These are phyloP conservation scores for Trichoderma sp. DNA, from an alignment of 2,329 filamentous ascomycete species.

Conservation along the genomic window DNA sequence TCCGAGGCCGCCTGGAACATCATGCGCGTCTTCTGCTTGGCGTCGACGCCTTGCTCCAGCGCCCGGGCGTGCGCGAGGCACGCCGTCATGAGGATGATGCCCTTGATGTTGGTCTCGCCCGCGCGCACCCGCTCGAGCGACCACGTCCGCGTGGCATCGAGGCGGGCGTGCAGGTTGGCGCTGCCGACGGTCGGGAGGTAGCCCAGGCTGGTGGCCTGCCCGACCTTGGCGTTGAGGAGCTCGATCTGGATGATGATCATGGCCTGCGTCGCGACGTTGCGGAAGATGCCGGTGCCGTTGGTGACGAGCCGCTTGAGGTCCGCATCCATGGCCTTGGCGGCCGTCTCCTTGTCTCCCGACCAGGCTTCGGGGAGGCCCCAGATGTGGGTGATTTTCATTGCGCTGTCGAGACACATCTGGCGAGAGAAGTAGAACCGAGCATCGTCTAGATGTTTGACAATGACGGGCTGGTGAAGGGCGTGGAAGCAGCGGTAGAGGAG, in stretches of 20 bases:
- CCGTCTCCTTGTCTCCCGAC: conserved; percentile 28
- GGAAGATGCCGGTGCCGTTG: conserved; percentile 48
- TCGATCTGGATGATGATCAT: conserved; percentile 51
- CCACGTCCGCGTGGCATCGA: conserved; percentile 40
- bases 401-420: conserved; percentile 52
- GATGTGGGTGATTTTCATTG: conserved; percentile 42
- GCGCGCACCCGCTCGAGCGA: conserved; percentile 41
- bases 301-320: conserved; percentile 42
- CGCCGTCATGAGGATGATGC: conserved; percentile 42
- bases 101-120: conserved; percentile 50
- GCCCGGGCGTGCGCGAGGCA: conserved; percentile 42
- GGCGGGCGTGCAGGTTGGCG: conserved; percentile 39
- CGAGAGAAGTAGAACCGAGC: conserved; percentile 57
- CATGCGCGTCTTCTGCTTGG: conserved; percentile 38
- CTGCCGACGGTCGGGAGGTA: conserved; percentile 38
- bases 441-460: conserved; percentile 48
- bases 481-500: conserved; percentile 53
- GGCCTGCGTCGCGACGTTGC: conserved; percentile 45
- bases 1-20: conserved; percentile 37
- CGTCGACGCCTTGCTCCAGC: conserved; percentile 37
- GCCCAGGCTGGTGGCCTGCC: conserved; percentile 41
- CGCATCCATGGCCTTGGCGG: conserved; percentile 25
- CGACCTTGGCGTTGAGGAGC: conserved; percentile 49
- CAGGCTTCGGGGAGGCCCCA: conserved; percentile 37
- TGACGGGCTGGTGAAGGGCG: conserved; percentile 56